These are phyloP conservation scores for Graphium sp. DNA, from an alignment of 2,329 filamentous ascomycete genomes.

Conservation along the genomic window DNA sequence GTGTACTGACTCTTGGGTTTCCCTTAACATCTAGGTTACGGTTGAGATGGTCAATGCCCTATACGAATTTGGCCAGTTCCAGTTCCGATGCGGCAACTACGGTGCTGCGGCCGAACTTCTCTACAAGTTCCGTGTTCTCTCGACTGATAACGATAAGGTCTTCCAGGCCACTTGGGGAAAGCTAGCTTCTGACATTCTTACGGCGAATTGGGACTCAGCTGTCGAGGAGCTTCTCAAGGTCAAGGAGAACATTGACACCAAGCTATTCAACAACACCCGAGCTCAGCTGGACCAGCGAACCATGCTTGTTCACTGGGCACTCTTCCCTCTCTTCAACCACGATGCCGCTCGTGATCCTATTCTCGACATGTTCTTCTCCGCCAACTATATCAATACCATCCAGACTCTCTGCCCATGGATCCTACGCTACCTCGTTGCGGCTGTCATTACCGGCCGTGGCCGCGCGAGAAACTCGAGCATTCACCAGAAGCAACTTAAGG, in stretches of 20 bases:
- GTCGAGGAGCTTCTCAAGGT: conserved; percentile 85
- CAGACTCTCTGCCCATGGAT: conserved; percentile 97
- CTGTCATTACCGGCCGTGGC: conserved; percentile 84
- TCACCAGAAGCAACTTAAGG: conserved; percentile 98
- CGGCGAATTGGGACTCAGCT: conserved; percentile 84
- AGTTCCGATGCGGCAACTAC: conserved; percentile 96
- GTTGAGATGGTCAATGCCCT: conserved; percentile 91
- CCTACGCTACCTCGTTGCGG: conserved; percentile 80
- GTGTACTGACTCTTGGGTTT: conserved; percentile 7
- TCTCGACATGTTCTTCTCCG: conserved; percentile 93
- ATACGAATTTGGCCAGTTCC: conserved; percentile 91
- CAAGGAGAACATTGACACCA: conserved; percentile 81
- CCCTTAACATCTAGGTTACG: conserved; percentile 45
- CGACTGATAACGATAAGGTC: conserved; percentile 97
- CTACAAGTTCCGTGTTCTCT: conserved; percentile 95
- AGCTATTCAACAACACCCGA: conserved; percentile 89
- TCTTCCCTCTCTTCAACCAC: conserved; percentile 98
- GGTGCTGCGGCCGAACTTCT: conserved; percentile 77
- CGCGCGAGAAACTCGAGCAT: conserved; percentile 64
- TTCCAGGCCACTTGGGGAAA: conserved; percentile 94
- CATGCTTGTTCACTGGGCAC: conserved; percentile 94
- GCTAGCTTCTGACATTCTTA: conserved; percentile 88
- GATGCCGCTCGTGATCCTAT: conserved; percentile 79
- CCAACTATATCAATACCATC: conserved; percentile 97
- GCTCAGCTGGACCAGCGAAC: conserved; percentile 93